These are phyloP conservation scores for Pistacia atlantica DNA, from an alignment of 345 rosid genomes.

Conservation along the genomic window DNA sequence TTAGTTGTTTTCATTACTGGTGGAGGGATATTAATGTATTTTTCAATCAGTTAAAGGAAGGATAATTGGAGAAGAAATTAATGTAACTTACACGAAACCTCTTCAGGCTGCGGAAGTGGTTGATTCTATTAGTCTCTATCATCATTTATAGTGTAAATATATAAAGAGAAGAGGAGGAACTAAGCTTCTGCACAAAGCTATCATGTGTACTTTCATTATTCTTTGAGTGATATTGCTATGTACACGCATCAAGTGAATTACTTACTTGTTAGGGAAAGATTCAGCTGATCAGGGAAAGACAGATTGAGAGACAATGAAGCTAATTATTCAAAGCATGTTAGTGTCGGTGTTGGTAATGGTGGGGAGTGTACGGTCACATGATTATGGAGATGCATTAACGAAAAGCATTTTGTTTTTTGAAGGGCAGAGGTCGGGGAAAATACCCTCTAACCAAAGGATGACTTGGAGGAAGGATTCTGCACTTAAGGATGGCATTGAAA, in stretches of 20 bases:
- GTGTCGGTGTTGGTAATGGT: neutral
- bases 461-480: slow-evolving; percentile 70
- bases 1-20: no score
- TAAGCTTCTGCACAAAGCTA: neutral
- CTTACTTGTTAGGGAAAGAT: neutral
- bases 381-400: slow-evolving; percentile 61
- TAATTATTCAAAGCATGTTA: neutral
- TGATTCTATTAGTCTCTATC: neutral
- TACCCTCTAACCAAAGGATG: slow-evolving; percentile 53
- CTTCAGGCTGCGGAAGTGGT: neutral
- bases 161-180: neutral
- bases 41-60: neutral
- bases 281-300: neutral
- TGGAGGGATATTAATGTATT: neutral
- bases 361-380: slow-evolving; percentile 27
- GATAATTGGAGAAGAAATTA: neutral
- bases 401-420: slow-evolving; percentile 69
- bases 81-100: neutral
- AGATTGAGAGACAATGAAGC: neutral
- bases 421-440: slow-evolving; percentile 67
- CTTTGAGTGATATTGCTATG: neutral
- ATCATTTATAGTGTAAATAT: neutral
- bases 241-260: neutral
- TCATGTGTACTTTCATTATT: neutral
- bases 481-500: slow-evolving; percentile 45